Base-by-base conservation (phyloP, 2,329 filamentous ascomycete genomes). In the Talaromyces sp. region DNA sequence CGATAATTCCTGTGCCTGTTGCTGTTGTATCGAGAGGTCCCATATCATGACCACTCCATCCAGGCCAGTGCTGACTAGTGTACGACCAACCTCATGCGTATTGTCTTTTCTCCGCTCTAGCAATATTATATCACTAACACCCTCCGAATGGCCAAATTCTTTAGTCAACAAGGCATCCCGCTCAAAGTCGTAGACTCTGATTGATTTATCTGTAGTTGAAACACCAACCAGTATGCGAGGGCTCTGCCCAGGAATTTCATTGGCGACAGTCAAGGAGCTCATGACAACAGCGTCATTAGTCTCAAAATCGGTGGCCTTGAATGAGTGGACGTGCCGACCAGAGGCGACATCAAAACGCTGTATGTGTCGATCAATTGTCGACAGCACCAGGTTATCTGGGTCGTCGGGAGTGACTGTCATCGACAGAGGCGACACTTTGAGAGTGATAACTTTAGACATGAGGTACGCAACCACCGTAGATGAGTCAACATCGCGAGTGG, bases 101-200 rank as follows among this genome's bases (percentile, higher is more conserved):
- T 76, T 67, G 2, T 70, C 67, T 33, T 68, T 65, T 3, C 73
- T 67, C 17, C 68, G 70, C 63, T 90, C 86, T 11, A 94, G 76
- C 19, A 97, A 79, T 3, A 90, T 86, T 19, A 96, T 87, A 67
- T 93, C 93, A 61, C 91, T 96, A 68, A 99, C 92, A 9, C 93
- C 90, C 74, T 97, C 93, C 0, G 93, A 97, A 71, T 99, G 95
- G 1, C 95, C 95, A 87, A 93, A 97, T 78, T 98, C 95, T 47
- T 92, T 88, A 60, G 93, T 90, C 33, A 98, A 80, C 65, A 99
- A 89, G 1, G 82, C 80, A 9, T 94, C 93, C 49, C 87, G 88
- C 67, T 90, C 88, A 35, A 87, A 83, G 70, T 97, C 91, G 72
- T 99, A 99, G 17, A 99, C 81, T 41, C 95, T 85, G 64, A 99